Conservation (phyloP, 768 basidiomycete species). For the Candolleomyces aberdarensis region DNA sequence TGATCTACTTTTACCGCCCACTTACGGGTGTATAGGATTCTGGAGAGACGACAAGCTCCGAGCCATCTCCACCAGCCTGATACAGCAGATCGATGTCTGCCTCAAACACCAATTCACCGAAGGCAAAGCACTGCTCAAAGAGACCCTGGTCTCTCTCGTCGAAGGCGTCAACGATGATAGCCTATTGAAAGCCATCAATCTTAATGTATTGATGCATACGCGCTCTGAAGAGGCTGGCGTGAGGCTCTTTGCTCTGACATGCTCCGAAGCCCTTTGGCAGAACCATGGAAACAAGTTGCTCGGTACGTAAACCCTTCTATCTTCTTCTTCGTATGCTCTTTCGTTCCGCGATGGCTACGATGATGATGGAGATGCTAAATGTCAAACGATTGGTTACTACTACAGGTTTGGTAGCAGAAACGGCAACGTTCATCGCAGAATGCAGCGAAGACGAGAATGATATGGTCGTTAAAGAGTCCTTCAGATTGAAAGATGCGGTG, state of each 20-base stretch:
- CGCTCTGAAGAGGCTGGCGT: constrained; percentile 73
- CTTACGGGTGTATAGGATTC: constrained; percentile 37
- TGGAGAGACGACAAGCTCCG: constrained; percentile 85
- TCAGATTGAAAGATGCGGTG: constrained; percentile 65
- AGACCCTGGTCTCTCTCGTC: constrained; percentile 53
- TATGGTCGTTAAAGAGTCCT: constrained; percentile 67
- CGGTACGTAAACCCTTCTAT: constrained; percentile 34
- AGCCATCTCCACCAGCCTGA: constrained; percentile 53
- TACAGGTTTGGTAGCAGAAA: constrained; percentile 75
- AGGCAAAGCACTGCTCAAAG: constrained; percentile 39
- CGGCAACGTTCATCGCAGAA: constrained; percentile 83
- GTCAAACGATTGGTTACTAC: neutral
- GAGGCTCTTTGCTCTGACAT: constrained; percentile 69
- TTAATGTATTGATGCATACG: constrained; percentile 83
- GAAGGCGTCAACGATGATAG: constrained; percentile 54
- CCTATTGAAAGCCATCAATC: constrained; percentile 78
- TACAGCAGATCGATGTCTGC: constrained; percentile 63
- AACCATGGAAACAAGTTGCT: constrained; percentile 70
- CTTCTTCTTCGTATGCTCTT: neutral
- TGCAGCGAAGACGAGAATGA: constrained; percentile 89
- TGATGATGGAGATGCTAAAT: constrained; percentile 2
- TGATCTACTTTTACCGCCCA: too few relatives aligned
- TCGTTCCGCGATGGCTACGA: neutral
- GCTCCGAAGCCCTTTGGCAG: constrained; percentile 73
- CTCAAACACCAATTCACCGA: constrained; percentile 33